phyloP scores from a whole-genome alignment of 139 green algal species.

The Chlorella sp. region DNA sequence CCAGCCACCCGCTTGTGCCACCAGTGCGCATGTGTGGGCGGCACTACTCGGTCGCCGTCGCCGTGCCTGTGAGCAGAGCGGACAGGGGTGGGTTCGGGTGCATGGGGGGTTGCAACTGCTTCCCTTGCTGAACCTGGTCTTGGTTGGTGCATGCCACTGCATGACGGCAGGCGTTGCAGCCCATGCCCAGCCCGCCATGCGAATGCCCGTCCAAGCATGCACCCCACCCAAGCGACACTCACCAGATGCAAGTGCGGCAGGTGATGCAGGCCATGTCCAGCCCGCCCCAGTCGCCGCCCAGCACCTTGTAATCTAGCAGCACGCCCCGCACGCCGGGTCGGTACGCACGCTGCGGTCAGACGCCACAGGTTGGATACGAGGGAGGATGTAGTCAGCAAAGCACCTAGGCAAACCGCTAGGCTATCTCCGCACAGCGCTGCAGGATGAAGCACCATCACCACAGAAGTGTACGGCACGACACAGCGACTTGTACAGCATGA shows the following conservation, averaged over 20 bases:
- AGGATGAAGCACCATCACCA: background rate
- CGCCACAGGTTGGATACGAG: background rate
- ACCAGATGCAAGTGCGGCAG: background rate
- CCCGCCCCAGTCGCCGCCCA: background rate
- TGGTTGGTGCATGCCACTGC: background rate
- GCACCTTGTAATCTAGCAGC: slow-evolving; percentile 4
- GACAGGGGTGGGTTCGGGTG: background rate
- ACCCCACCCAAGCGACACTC: too few species aligned
- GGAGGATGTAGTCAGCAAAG: background rate
- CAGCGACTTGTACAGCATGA: too few species aligned
- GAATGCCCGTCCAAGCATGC: too few species aligned
- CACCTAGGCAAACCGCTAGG: background rate
- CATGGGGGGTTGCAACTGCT: too few species aligned
- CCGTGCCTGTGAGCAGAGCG: background rate
- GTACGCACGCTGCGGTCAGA: slow-evolving; percentile 12
- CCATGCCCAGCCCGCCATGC: slow-evolving; percentile 5
- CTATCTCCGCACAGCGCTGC: background rate
- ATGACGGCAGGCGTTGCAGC: background rate
- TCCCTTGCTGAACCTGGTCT: too few species aligned
- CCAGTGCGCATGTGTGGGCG: background rate
- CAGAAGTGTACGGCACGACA: too few species aligned
- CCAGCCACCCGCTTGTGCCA: background rate
- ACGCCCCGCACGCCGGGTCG: background rate
- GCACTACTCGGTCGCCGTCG: background rate
- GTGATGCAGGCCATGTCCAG: background rate